Evolutionary conservation across 192 early-diverging fungal species (phyloP).

Genomic region (Podila minutissima): DNA sequence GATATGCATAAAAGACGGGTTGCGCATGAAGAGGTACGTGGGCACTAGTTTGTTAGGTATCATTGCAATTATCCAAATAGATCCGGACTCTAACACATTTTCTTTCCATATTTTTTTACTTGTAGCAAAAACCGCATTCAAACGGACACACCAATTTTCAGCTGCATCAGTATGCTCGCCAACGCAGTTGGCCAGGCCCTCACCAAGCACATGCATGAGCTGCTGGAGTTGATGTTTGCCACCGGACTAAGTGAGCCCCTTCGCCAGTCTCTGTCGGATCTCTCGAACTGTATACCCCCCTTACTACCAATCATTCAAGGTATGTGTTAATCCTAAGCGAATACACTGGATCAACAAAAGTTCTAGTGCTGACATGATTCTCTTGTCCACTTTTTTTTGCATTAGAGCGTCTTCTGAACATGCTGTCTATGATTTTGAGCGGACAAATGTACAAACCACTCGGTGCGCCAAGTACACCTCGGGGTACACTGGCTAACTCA

Average conservation of each 20-base stretch:
- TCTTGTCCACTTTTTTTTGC: slow-evolving; percentile 1
- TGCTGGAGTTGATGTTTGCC: slow-evolving; percentile 93
- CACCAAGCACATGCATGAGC: slow-evolving; percentile 86
- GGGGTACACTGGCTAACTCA: slow-evolving; percentile 13
- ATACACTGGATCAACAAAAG: neutral
- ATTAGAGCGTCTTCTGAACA: slow-evolving; percentile 84
- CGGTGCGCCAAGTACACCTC: slow-evolving; percentile 65
- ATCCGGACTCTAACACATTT: neutral
- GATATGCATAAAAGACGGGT: slow-evolving; percentile 77
- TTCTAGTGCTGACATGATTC: neutral
- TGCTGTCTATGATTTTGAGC: slow-evolving; percentile 87
- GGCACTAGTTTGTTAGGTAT: neutral
- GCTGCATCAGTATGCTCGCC: slow-evolving; percentile 90
- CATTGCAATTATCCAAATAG: too few relatives aligned
- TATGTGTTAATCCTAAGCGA: slow-evolving; percentile 17
- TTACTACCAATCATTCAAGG: slow-evolving; percentile 88
- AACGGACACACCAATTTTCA: slow-evolving; percentile 73
- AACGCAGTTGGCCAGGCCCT: slow-evolving; percentile 90
- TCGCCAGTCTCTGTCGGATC: slow-evolving; percentile 79
- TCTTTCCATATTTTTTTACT: slow-evolving; percentile 2
- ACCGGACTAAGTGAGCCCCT: slow-evolving; percentile 85
- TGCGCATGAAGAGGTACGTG: slow-evolving; percentile 74
- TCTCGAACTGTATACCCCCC: slow-evolving; percentile 85
- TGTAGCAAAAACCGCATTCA: slow-evolving; percentile 63
- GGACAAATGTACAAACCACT: slow-evolving; percentile 82